A percentile compares a stretch with the other conserved stretches of the same genome.
These are phyloP conservation scores for Chaetomium globosum DNA, from an alignment of 2,329 filamentous ascomycete genomes.

Conservation along the genomic window DNA sequence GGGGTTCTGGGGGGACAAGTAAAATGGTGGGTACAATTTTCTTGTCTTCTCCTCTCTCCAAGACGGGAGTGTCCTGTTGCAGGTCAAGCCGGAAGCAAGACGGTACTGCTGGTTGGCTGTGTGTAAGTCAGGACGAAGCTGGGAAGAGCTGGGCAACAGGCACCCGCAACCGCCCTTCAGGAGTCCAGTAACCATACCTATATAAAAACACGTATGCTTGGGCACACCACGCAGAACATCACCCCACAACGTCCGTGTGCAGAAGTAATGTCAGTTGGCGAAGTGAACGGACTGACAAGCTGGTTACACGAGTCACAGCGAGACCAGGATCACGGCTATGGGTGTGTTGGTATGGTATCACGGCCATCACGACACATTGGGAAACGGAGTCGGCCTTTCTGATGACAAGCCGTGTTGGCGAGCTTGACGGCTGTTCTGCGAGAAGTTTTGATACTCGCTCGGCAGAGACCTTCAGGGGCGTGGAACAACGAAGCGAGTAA, in stretches of 20 bases:
- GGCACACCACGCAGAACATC: neutral
- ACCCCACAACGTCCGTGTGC: no score
- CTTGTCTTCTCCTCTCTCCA: neutral
- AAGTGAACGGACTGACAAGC: neutral
- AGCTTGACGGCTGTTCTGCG: neutral
- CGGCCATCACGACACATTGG: neutral
- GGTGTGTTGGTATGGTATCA: neutral
- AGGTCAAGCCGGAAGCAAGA: neutral
- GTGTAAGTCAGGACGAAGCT: neutral
- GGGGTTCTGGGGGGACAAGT: neutral
- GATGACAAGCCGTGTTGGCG: slow-evolving; percentile 13
- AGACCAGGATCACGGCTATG: neutral
- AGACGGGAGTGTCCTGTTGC: neutral
- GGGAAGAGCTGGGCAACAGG: neutral
- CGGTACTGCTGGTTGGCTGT: neutral
- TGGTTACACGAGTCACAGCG: neutral
- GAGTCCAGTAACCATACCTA: slow-evolving; percentile 4
- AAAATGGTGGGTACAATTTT: neutral
- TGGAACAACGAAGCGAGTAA: neutral
- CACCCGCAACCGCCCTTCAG: neutral
- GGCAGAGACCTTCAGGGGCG: slow-evolving; percentile 1
- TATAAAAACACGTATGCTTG: neutral
- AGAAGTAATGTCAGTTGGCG: neutral
- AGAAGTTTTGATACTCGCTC: neutral
- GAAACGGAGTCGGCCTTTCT: neutral